Conservation (phyloP, 257 asterid species). For the Solanum pennellii region DNA sequence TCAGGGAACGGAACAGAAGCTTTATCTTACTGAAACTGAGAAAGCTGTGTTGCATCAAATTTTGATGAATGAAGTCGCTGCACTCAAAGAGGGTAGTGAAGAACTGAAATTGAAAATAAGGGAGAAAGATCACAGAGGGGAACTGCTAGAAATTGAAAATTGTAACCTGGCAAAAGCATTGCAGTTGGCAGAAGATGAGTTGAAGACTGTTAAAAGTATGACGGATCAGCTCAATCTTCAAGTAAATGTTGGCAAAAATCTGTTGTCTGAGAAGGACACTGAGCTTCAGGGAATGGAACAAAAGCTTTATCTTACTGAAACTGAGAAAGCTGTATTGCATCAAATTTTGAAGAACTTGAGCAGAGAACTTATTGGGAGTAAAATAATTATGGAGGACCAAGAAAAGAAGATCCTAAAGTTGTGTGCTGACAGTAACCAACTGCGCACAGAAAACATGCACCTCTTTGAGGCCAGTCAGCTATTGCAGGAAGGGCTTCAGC, state of each 20-base stretch:
- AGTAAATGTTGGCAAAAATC: slow-evolving; percentile 26
- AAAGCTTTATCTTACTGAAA: slow-evolving; percentile 27
- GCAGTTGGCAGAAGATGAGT: slow-evolving; percentile 31
- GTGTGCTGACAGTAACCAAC: slow-evolving; percentile 26
- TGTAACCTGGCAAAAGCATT: slow-evolving; percentile 26
- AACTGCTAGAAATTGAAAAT: slow-evolving; percentile 33
- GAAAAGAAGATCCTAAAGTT: slow-evolving; percentile 27
- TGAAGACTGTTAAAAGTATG: slow-evolving; percentile 13
- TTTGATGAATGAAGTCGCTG: slow-evolving; percentile 23
- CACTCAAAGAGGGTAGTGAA: slow-evolving; percentile 40
- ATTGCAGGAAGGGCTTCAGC: slow-evolving; percentile 28
- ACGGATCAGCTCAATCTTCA: slow-evolving; percentile 31
- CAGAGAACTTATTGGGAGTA: slow-evolving; percentile 17
- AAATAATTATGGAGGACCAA: slow-evolving; percentile 21
- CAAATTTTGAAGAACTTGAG: slow-evolving; percentile 16
- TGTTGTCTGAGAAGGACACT: slow-evolving; percentile 28
- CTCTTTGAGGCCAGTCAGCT: slow-evolving; percentile 28
- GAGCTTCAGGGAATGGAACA: slow-evolving; percentile 35
- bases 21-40: slow-evolving; percentile 23
- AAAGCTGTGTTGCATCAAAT: slow-evolving; percentile 26
- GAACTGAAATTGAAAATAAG: slow-evolving; percentile 30
- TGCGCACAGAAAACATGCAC: slow-evolving; percentile 25
- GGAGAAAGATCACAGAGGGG: slow-evolving; percentile 40
- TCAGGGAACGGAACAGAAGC: slow-evolving; percentile 38
- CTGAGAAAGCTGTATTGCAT: slow-evolving; percentile 29